Evolutionary conservation across 1,284 basidiomycete species (phyloP), one percentile per base, ranked within the genome.

Genomic region (Phlebopus sp.): DNA sequence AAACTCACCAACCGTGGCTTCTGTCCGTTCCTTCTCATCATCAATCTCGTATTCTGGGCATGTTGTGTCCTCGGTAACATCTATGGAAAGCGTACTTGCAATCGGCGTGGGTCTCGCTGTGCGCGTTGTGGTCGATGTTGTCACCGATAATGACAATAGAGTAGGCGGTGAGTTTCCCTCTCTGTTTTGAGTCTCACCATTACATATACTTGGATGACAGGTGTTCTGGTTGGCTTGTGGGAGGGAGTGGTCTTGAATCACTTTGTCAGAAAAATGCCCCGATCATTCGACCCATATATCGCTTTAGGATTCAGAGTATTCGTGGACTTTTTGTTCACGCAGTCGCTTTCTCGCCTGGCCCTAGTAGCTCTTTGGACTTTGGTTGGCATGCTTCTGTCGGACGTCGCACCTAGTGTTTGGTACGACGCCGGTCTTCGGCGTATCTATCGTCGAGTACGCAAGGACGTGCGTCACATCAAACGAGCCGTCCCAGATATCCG

Each of bases 201-300:
- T 55, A 29, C 14, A 35, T 36, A 13, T 21, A 58, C 57, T 71
- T 50, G 72, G 67, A 45, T 55, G 71, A 69, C 67, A 50, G 79
- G 79, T 13, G 78, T 79, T 10, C 73, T 88, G 50, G 70, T 88
- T 44, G 85, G 85, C 13, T 66, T 88, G 18, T 88, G 85, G 84
- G 86, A 88, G 65, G 85, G 85, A 37, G 75, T 85, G 18, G 78
- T 87, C 36, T 72, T 86, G 46, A 78, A 80, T 41, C 85, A 87
- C 58, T 87, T 86, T 62, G 63, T 84, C 52, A 74, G 75, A 52
- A 84, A 84, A 60, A 74, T 74, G 59, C 82, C 82, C 15, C 65
- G 64, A 44, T 64, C 62, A 4, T 66, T 58, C 40, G 82, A 86
- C 62, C 83, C 85, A 8, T 85, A 82, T 63, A 63, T 88, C 43